A percentile compares a stretch with the other conserved stretches of the same genome.
Conservation (phyloP, 306 rosid genomes). For the Acacia acuminata region DNA sequence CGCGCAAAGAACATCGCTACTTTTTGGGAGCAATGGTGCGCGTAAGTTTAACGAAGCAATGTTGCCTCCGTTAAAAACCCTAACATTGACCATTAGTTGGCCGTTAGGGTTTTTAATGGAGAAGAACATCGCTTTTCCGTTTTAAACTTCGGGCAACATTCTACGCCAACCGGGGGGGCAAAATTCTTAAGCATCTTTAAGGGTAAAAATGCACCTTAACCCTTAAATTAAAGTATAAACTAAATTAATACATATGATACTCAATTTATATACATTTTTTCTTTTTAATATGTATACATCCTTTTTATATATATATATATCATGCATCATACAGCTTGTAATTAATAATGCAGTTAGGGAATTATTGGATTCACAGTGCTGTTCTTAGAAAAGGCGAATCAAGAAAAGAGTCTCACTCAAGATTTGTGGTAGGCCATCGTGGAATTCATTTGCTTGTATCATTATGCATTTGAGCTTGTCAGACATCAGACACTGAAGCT, state of each 20-base stretch:
- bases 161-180: too few relatives aligned
- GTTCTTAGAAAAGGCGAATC: not conserved
- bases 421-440: not conserved
- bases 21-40: too few relatives aligned
- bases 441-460: not conserved
- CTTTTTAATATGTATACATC: not conserved
- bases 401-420: not conserved
- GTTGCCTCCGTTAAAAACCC: too few relatives aligned
- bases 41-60: too few relatives aligned
- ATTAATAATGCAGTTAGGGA: not conserved
- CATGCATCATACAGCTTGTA: not conserved
- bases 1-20: too few relatives aligned
- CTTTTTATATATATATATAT: not conserved
- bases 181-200: too few relatives aligned
- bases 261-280: not conserved
- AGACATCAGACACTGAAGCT: not conserved
- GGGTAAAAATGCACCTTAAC: too few relatives aligned
- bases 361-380: not conserved
- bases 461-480: not conserved
- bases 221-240: not conserved
- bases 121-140: too few relatives aligned
- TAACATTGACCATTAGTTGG: too few relatives aligned
- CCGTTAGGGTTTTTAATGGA: too few relatives aligned
- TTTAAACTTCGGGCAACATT: too few relatives aligned
- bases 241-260: not conserved